A percentile compares a stretch with the other conserved stretches of the same genome.
These are phyloP conservation scores for Aureobasidium namibiae DNA, from an alignment of 2,329 filamentous ascomycete genomes.

Conservation along the genomic window DNA sequence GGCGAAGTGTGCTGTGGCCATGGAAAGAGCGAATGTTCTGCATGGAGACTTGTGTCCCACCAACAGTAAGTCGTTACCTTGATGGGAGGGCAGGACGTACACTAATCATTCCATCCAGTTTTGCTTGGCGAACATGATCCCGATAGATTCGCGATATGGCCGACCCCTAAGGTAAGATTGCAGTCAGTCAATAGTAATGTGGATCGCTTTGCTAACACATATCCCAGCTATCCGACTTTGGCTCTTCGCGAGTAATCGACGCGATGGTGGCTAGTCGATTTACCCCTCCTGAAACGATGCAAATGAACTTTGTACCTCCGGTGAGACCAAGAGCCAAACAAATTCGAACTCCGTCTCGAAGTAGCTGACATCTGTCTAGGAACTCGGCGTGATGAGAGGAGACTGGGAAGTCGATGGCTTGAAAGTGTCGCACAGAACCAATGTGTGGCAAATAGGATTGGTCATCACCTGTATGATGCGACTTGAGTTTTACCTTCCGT, in stretches of 20 bases:
- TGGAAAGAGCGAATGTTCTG: neutral
- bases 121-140: neutral
- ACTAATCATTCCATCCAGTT: neutral
- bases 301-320: neutral
- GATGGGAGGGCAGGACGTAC: neutral
- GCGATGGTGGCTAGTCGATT: neutral
- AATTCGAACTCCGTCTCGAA: too few relatives aligned
- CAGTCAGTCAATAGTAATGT: too few relatives aligned
- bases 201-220: neutral
- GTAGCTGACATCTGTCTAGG: neutral
- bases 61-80: neutral
- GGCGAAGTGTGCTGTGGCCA: neutral
- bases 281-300: neutral
- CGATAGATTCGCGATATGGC: neutral
- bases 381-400: neutral
- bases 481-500: neutral
- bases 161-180: neutral
- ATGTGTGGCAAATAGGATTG: slow-evolving; percentile 1
- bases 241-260: neutral
- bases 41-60: neutral
- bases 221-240: neutral
- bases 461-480: neutral
- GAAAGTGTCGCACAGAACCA: neutral
- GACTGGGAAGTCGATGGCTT: neutral
- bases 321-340: neutral